Percentiles rank a stretch among this genome's conserved stretches.
Conservation (phyloP, 1,284 basidiomycete species). For the Tilletia walkeri region DNA sequence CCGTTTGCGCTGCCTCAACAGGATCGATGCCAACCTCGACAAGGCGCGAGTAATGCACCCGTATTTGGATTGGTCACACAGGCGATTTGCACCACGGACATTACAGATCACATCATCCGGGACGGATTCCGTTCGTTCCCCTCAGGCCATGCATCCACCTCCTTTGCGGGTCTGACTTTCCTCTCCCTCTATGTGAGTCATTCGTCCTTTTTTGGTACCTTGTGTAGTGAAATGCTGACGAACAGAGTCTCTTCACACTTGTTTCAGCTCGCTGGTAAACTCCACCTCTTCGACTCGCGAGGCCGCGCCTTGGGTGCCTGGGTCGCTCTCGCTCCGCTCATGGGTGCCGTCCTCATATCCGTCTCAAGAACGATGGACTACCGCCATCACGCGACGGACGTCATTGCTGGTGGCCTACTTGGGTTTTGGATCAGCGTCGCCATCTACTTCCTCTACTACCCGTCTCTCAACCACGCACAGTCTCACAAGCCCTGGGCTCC, state of each 20-base stretch:
- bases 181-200: conserved; percentile 69
- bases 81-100: conserved; percentile 70
- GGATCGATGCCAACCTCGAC: conserved; percentile 73
- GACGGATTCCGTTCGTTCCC: conserved; percentile 87
- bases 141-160: conserved; percentile 86
- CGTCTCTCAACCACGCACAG: conserved; percentile 27
- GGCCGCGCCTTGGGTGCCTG: conserved; percentile 84
- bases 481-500: conserved; percentile 42
- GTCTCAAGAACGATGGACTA: conserved; percentile 62
- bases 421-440: conserved; percentile 74
- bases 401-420: conserved; percentile 74
- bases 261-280: conserved; percentile 67
- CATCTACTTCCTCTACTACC: conserved; percentile 55
- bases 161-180: conserved; percentile 89
- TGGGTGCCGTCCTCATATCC: conserved; percentile 79
- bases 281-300: conserved; percentile 80
- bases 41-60: conserved; percentile 64
- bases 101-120: conserved; percentile 25
- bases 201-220: not conserved
- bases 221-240: not conserved
- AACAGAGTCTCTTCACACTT: not conserved
- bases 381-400: conserved; percentile 62
- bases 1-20: conserved; percentile 50
- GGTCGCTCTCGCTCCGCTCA: conserved; percentile 73
- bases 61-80: conserved; percentile 71